phyloP scores from a whole-genome alignment of 352 stramenopile species.

The Phytopythium vexans region DNA sequence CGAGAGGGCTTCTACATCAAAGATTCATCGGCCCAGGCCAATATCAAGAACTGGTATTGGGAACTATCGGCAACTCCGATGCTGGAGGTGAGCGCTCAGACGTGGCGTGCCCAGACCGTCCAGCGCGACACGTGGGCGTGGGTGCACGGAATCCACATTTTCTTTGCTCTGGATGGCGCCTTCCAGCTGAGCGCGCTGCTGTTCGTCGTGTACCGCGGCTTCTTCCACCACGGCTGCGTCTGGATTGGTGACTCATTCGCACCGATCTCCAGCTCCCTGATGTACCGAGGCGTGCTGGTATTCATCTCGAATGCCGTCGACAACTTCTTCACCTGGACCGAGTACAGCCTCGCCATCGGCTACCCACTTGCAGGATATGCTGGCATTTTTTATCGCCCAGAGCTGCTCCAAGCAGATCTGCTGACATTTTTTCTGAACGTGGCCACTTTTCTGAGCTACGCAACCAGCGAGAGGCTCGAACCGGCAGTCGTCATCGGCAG shows the following conservation, averaged over 20 bases:
- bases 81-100: constrained; percentile 11
- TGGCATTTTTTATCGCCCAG: constrained; percentile 14
- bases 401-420: constrained; percentile 28
- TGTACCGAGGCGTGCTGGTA: constrained; percentile 28
- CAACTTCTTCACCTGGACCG: constrained; percentile 36
- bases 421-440: constrained; percentile 34
- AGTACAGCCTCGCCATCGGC: constrained; percentile 27
- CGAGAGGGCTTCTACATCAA: constrained; percentile 14
- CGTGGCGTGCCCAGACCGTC: constrained; percentile 23
- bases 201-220: constrained; percentile 31
- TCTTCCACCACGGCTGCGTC: constrained; percentile 18
- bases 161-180: constrained; percentile 36
- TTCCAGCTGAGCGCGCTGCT: constrained; percentile 36
- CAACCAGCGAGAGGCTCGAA: constrained; percentile 27
- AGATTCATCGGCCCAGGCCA: constrained; percentile 24
- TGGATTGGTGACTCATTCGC: constrained; percentile 50
- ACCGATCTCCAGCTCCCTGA: constrained; percentile 33
- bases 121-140: constrained; percentile 45
- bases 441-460: constrained; percentile 24
- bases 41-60: constrained; percentile 28
- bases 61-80: constrained; percentile 13
- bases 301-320: constrained; percentile 39
- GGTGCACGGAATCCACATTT: constrained; percentile 40
- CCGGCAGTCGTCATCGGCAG: constrained; percentile 16
- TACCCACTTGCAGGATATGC: constrained; percentile 6